Evolutionary conservation across 805 yeast species (phyloP).

Genomic region (Metschnikowia dekortorum): DNA sequence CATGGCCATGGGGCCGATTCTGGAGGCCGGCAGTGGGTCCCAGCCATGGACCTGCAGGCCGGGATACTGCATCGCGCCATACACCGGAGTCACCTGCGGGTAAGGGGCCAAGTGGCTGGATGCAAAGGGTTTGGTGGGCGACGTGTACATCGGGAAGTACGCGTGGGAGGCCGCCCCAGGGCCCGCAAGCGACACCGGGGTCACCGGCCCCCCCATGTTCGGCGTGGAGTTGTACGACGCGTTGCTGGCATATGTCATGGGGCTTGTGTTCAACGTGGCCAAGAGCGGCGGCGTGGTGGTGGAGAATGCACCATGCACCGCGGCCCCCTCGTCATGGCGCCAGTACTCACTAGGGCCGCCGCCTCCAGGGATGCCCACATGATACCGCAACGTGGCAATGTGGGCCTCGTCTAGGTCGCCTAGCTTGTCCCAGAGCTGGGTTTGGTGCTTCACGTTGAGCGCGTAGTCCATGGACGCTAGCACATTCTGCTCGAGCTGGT

Average conservation of each 20-base stretch:
- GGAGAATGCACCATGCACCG: not conserved
- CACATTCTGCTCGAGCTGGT: slow-evolving; percentile 17
- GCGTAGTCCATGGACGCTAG: slow-evolving; percentile 13
- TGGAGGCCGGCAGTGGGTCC: not conserved
- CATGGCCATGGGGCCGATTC: slow-evolving; percentile 1
- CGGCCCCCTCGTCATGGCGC: not conserved
- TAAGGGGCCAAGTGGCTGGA: not conserved
- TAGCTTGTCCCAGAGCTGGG: slow-evolving; percentile 10
- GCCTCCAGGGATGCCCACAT: slow-evolving; percentile 2
- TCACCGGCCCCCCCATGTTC: slow-evolving; percentile 6
- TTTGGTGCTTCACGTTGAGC: slow-evolving; percentile 9
- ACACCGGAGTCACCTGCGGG: not conserved
- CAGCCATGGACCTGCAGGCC: not conserved
- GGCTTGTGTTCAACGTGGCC: slow-evolving; percentile 10
- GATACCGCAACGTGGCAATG: slow-evolving; percentile 5
- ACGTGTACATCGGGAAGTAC: slow-evolving; percentile 7
- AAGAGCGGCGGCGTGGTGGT: slow-evolving; percentile 8
- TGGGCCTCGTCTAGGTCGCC: slow-evolving; percentile 2
- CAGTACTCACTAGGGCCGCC: not conserved
- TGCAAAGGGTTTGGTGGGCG: slow-evolving; percentile 5
- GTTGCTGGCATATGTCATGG: slow-evolving; percentile 6
- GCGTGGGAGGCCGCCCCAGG: not conserved
- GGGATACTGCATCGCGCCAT: not conserved
- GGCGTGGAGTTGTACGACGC: slow-evolving; percentile 9
- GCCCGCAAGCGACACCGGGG: slow-evolving; percentile 8